Evolutionary conservation across 2,329 filamentous ascomycete species (phyloP).

Genomic region (Pseudopithomyces maydicus): DNA sequence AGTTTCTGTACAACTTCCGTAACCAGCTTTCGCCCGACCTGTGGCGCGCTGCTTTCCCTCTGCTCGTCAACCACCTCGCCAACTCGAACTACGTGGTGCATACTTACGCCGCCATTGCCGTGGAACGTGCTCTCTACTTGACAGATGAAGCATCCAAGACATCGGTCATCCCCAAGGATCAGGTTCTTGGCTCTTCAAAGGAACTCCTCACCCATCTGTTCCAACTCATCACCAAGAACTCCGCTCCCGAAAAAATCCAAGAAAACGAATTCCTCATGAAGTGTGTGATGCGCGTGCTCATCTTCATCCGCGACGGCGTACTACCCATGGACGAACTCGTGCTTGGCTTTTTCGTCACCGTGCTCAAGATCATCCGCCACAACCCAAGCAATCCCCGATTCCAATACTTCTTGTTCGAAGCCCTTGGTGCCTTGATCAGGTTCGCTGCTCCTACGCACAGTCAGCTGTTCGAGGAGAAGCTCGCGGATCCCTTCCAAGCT

Average conservation of each 20-base stretch:
- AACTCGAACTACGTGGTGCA: conserved; percentile 96
- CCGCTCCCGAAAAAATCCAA: conserved; percentile 87
- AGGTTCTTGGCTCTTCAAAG: conserved; percentile 81
- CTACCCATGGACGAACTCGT: conserved; percentile 75
- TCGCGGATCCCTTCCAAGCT: conserved; percentile 82
- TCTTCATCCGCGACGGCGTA: conserved; percentile 87
- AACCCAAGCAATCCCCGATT: conserved; percentile 98
- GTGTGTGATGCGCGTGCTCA: conserved; percentile 95
- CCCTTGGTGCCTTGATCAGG: conserved; percentile 84
- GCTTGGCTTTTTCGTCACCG: conserved; percentile 82
- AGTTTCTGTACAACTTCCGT: conserved; percentile 95
- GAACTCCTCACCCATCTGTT: conserved; percentile 90
- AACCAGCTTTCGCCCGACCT: conserved; percentile 91
- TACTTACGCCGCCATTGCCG: conserved; percentile 93
- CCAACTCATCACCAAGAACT: conserved; percentile 84
- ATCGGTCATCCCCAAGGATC: conserved; percentile 77
- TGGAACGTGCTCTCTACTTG: conserved; percentile 90
- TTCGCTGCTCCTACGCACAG: conserved; percentile 72
- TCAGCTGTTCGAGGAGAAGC: conserved; percentile 74
- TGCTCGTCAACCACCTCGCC: conserved; percentile 87
- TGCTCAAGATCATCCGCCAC: conserved; percentile 87
- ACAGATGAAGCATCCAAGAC: conserved; percentile 71
- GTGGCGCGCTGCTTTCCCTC: conserved; percentile 87
- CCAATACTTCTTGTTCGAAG: conserved; percentile 98
- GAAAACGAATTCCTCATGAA: conserved; percentile 99